Evolutionary conservation across 2,329 filamentous ascomycete species (phyloP).

Genomic region (Colletotrichum chlorophyti): DNA sequence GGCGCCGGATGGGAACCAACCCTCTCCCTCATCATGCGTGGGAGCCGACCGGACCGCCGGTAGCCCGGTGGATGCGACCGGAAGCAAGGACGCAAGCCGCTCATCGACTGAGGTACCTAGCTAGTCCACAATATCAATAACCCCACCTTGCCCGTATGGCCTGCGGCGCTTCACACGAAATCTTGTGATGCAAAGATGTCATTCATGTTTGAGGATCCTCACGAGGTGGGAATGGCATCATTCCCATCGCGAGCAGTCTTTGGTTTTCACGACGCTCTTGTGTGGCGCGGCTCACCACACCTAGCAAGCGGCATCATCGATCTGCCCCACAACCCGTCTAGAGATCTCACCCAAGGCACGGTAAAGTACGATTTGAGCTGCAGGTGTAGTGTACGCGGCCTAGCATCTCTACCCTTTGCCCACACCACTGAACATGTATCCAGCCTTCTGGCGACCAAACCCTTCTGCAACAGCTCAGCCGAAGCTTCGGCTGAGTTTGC

Average conservation of each 20-base stretch:
- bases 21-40: neutral
- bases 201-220: too few species aligned
- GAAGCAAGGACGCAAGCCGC: too few species aligned
- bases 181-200: too few species aligned
- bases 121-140: too few species aligned
- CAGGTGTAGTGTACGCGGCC: neutral
- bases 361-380: slow-evolving; percentile 18
- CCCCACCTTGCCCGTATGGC: too few species aligned
- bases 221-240: too few species aligned
- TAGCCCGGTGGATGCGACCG: too few species aligned
- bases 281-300: slow-evolving; percentile 13
- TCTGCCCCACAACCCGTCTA: slow-evolving; percentile 17
- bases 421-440: neutral
- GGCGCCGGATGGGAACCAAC: neutral
- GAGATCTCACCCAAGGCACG: neutral
- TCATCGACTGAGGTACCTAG: too few species aligned
- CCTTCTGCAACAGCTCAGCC: neutral
- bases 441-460: neutral
- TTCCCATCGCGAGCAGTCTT: neutral
- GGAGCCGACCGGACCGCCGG: neutral
- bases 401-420: slow-evolving; percentile 4
- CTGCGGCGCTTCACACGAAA: too few species aligned
- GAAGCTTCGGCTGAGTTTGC: neutral
- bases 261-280: neutral
- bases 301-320: slow-evolving; percentile 8